Conservation (phyloP, 768 basidiomycete species). For the Hydnomerulius pinastri region DNA sequence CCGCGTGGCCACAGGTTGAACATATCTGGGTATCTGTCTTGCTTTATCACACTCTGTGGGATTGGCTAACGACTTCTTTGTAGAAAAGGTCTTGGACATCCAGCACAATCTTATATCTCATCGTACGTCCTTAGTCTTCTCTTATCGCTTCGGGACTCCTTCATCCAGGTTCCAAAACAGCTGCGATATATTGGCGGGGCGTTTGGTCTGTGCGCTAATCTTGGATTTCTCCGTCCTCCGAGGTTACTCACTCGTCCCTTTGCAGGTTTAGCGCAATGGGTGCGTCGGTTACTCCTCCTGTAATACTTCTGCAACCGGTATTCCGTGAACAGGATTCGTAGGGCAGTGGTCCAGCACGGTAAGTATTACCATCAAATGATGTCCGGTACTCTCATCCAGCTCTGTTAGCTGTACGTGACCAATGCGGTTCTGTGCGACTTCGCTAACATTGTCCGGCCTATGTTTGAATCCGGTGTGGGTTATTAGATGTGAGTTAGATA, state of each 20-base stretch:
- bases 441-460: background rate
- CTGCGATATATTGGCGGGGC: constrained; percentile 1
- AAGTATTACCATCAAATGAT: background rate
- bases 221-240: background rate
- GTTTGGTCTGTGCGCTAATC: background rate
- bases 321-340: constrained; percentile 1
- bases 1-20: background rate
- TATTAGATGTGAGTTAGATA: background rate
- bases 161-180: background rate
- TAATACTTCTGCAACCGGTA: too few species aligned
- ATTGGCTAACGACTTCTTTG: background rate
- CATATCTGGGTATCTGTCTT: constrained; percentile 1
- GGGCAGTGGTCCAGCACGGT: background rate
- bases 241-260: background rate
- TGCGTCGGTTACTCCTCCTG: background rate
- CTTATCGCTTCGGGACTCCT: too few species aligned
- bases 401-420: constrained; percentile 4
- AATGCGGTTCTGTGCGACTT: background rate
- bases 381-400: background rate
- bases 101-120: constrained; percentile 1
- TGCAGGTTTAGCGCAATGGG: constrained; percentile 1
- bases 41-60: background rate
- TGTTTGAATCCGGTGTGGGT: too few species aligned
- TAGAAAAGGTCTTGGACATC: constrained; percentile 1
- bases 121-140: background rate